Conservation (phyloP, 176 grass and related monocot species). For the Pharus latifolius region DNA sequence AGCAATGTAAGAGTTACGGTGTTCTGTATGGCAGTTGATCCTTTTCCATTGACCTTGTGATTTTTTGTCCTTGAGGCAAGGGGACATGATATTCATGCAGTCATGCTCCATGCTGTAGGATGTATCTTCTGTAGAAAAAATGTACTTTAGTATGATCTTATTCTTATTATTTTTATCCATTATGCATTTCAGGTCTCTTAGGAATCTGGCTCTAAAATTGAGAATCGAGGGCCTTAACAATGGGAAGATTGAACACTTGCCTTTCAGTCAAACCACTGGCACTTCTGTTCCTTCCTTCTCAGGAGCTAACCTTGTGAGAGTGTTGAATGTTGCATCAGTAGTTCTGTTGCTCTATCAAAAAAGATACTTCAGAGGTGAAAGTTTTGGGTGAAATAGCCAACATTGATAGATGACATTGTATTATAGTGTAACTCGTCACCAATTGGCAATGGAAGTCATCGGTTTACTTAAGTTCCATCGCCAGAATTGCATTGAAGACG, state of each 20-base stretch:
- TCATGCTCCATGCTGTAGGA: neutral
- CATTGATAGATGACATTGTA: constrained; percentile 13
- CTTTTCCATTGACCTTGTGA: neutral
- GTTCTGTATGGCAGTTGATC: neutral
- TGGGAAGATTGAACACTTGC: neutral
- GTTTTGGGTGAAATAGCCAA: neutral
- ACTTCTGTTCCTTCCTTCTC: neutral
- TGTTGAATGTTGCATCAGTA: neutral
- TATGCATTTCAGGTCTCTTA: constrained; percentile 24
- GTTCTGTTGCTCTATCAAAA: neutral
- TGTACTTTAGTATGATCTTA: neutral
- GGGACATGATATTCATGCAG: too few species aligned
- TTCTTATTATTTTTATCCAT: neutral
- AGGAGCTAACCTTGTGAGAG: neutral
- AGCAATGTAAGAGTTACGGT: neutral
- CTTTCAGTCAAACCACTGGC: neutral
- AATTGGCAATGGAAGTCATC: neutral
- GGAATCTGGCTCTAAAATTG: neutral
- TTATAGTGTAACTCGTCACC: neutral
- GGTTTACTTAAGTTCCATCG: neutral
- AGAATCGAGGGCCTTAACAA: neutral
- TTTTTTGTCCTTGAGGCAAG: neutral
- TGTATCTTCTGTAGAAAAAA: neutral
- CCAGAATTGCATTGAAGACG: neutral
- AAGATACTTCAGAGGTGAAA: neutral